These are phyloP conservation scores for Pseudozyma flocculosa DNA, from an alignment of 1,284 basidiomycete genomes.

Conservation along the genomic window DNA sequence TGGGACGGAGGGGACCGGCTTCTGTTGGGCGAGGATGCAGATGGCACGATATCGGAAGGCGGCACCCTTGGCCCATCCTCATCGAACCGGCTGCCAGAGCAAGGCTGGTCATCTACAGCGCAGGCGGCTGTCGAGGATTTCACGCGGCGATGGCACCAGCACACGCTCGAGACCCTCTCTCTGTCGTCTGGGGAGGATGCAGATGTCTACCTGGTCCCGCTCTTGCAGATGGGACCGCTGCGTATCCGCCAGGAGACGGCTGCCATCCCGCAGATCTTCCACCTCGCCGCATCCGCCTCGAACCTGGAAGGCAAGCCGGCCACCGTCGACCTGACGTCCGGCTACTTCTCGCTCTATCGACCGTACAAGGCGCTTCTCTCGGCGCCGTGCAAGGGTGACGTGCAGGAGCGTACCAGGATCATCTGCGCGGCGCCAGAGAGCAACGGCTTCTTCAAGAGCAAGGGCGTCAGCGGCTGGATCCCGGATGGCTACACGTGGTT, in stretches of 20 bases:
- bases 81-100: slow-evolving; percentile 9
- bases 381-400: slow-evolving; percentile 8
- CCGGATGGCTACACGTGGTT: slow-evolving; percentile 92
- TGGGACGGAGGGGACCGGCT: slow-evolving; percentile 49
- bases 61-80: neutral
- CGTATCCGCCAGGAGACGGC: slow-evolving; percentile 58
- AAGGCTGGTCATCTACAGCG: slow-evolving; percentile 27
- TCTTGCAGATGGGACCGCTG: slow-evolving; percentile 60
- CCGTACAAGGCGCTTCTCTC: slow-evolving; percentile 64
- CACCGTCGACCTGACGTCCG: slow-evolving; percentile 67
- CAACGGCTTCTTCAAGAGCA: slow-evolving; percentile 90
- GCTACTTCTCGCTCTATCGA: slow-evolving; percentile 86
- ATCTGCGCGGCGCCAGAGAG: slow-evolving; percentile 80
- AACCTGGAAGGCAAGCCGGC: slow-evolving; percentile 1
- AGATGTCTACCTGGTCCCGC: slow-evolving; percentile 53
- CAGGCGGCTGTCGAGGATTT: slow-evolving; percentile 20
- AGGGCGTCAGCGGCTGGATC: slow-evolving; percentile 84
- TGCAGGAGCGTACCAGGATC: slow-evolving; percentile 67
- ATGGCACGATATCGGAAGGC: slow-evolving; percentile 9
- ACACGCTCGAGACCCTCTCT: neutral
- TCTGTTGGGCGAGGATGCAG: slow-evolving; percentile 11
- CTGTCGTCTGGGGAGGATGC: neutral
- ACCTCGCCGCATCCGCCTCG: slow-evolving; percentile 2
- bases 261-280: slow-evolving; percentile 41
- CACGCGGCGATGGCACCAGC: slow-evolving; percentile 27